These are phyloP conservation scores for Chrysanthemum seticuspe DNA, from an alignment of 129 eudicot genomes.

Conservation along the genomic window DNA sequence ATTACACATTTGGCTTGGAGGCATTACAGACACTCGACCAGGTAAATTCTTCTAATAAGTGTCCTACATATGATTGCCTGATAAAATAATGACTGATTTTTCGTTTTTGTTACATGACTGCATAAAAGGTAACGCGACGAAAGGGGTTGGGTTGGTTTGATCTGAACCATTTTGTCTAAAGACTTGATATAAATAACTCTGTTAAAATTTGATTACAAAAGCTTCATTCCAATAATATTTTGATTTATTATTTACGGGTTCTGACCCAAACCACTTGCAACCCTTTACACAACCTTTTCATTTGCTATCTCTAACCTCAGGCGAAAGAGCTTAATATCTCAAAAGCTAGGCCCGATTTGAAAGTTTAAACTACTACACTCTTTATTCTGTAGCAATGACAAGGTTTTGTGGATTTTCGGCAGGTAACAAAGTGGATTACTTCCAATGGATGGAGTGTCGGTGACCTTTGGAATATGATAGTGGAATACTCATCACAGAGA, in stretches of 20 bases:
- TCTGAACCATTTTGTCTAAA: neutral
- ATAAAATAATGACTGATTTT: neutral
- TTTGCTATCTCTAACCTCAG: neutral
- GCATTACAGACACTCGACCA: slow-evolving; percentile 50
- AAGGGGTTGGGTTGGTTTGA: neutral
- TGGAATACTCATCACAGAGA: slow-evolving; percentile 63
- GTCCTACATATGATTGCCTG: slow-evolving; percentile 18
- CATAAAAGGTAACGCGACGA: neutral
- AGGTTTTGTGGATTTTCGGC: neutral
- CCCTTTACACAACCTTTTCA: too few species aligned
- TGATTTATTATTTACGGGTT: too few species aligned
- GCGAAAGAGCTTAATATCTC: too few species aligned
- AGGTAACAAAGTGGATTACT: slow-evolving; percentile 64
- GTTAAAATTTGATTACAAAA: too few species aligned
- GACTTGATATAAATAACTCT: neutral
- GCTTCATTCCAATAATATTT: too few species aligned
- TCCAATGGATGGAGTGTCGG: slow-evolving; percentile 77
- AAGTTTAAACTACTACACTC: too few species aligned
- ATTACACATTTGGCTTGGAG: slow-evolving; percentile 65
- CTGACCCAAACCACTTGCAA: too few species aligned
- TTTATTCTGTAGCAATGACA: too few species aligned
- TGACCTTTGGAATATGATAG: slow-evolving; percentile 74
- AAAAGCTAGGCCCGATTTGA: too few species aligned
- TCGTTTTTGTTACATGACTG: neutral
- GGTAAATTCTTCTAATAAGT: slow-evolving; percentile 33